These are phyloP conservation scores for Dalechampia spathulata DNA, from an alignment of 441 rosid species.

Conservation along the genomic window DNA sequence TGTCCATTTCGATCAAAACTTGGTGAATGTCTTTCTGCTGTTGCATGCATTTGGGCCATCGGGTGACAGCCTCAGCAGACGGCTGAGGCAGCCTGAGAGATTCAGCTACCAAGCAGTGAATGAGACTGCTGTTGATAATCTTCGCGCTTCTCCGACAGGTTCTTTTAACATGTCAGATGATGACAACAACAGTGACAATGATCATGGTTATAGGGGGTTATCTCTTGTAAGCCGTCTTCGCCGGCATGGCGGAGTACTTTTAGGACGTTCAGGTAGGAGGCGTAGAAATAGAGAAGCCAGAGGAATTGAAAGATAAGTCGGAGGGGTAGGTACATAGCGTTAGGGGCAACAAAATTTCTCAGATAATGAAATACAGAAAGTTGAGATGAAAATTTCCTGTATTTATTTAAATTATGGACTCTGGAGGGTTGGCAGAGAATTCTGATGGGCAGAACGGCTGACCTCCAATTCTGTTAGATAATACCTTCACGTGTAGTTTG, in stretches of 20 bases:
- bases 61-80: slow-evolving; percentile 40
- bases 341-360: slow-evolving; percentile 13
- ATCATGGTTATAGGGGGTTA: slow-evolving; percentile 25
- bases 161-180: slow-evolving; percentile 35
- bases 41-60: slow-evolving; percentile 63
- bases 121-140: slow-evolving; percentile 24
- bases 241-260: slow-evolving; percentile 46
- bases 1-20: slow-evolving; percentile 41
- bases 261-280: slow-evolving; percentile 70
- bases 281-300: slow-evolving; percentile 55
- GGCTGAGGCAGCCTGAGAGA: slow-evolving; percentile 33
- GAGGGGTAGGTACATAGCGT: slow-evolving; percentile 20
- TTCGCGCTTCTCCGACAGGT: slow-evolving; percentile 16
- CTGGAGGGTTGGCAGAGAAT: too few relatives aligned
- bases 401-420: slow-evolving; percentile 15
- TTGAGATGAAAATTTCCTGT: slow-evolving; percentile 15
- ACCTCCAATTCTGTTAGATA: slow-evolving; percentile 17
- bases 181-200: slow-evolving; percentile 26
- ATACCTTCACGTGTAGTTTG: slow-evolving; percentile 12
- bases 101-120: slow-evolving; percentile 22
- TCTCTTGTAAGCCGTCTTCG: slow-evolving; percentile 60
- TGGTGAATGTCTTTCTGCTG: slow-evolving; percentile 55
- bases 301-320: slow-evolving; percentile 23
- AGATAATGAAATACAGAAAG: slow-evolving; percentile 16
- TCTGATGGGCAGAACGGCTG: too few relatives aligned